phyloP scores from a whole-genome alignment of 495 filamentous ascomycete genomes.

The Aspergillus affinis region DNA sequence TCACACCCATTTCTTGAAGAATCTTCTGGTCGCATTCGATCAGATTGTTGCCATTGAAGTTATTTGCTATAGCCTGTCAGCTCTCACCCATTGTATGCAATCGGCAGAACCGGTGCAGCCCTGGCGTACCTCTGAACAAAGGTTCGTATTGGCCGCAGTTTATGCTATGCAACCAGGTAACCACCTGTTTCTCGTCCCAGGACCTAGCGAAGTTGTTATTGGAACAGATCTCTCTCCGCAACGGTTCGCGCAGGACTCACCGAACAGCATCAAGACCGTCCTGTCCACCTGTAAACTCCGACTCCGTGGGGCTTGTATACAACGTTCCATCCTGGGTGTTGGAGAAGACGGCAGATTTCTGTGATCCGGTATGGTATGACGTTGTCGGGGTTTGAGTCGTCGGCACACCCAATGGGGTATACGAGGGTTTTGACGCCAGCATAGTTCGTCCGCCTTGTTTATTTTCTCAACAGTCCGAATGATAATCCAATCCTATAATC shows the following conservation, averaged over 20 bases:
- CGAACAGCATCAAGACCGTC: conserved; percentile 60
- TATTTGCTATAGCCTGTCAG: conserved; percentile 59
- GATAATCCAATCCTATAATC: not conserved
- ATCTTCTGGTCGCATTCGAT: conserved; percentile 96
- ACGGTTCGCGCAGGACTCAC: conserved; percentile 35
- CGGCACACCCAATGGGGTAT: conserved; percentile 60
- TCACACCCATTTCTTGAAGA: conserved; percentile 96
- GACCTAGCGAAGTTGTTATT: conserved; percentile 45
- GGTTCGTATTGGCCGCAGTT: conserved; percentile 92
- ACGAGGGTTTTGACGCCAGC: conserved; percentile 82
- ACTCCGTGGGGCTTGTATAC: conserved; percentile 87
- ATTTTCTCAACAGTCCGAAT: not conserved
- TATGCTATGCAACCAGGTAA: conserved; percentile 84
- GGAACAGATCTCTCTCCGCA: not conserved
- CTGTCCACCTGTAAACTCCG: conserved; percentile 83
- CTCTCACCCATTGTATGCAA: not conserved
- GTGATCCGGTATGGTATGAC: conserved; percentile 49
- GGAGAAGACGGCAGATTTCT: conserved; percentile 54
- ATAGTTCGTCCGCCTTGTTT: conserved; percentile 47
- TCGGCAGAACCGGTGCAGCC: not conserved
- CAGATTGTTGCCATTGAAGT: conserved; percentile 95
- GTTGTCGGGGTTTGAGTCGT: conserved; percentile 53
- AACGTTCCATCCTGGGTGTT: conserved; percentile 58
- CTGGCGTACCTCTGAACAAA: conserved; percentile 69
- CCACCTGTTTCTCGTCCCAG: conserved; percentile 92